These are phyloP conservation scores for Pyricularia pennisetigena DNA, from an alignment of 2,329 filamentous ascomycete genomes.

Conservation along the genomic window DNA sequence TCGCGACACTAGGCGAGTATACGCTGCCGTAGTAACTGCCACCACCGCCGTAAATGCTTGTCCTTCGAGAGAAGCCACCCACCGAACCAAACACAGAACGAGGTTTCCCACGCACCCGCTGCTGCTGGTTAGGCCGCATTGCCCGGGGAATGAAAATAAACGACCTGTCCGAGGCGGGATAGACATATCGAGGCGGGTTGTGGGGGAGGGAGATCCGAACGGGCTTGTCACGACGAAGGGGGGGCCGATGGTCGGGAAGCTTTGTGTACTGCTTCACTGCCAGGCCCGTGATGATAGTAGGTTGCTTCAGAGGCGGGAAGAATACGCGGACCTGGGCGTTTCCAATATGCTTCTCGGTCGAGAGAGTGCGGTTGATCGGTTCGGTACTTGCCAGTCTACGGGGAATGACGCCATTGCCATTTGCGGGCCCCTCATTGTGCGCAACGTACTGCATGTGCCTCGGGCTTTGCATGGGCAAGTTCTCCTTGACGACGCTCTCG, in stretches of 20 bases:
- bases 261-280: constrained; percentile 87
- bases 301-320: constrained; percentile 63
- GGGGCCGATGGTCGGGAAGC: constrained; percentile 87
- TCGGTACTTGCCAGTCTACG: constrained; percentile 48
- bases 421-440: constrained; percentile 41
- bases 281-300: constrained; percentile 63
- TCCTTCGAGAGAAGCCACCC: constrained; percentile 62
- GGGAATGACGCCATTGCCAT: constrained; percentile 43
- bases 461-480: constrained; percentile 16
- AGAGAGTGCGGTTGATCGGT: constrained; percentile 68
- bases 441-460: constrained; percentile 20
- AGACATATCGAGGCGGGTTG: constrained; percentile 75
- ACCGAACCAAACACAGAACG: constrained; percentile 61
- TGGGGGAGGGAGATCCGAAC: constrained; percentile 86
- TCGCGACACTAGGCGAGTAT: constrained; percentile 79
- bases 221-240: constrained; percentile 89
- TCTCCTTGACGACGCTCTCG: constrained; percentile 48
- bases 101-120: constrained; percentile 66
- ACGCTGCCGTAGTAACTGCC: constrained; percentile 61
- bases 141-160: constrained; percentile 98
- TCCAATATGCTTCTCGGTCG: constrained; percentile 72
- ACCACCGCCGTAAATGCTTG: constrained; percentile 51
- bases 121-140: constrained; percentile 75
- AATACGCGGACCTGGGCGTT: constrained; percentile 78
- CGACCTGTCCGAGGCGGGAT: constrained; percentile 79